Evolutionary conservation across 441 rosid genomes (phyloP), one percentile per base, ranked within the genome.

Genomic region (Raphanus hybrid): DNA sequence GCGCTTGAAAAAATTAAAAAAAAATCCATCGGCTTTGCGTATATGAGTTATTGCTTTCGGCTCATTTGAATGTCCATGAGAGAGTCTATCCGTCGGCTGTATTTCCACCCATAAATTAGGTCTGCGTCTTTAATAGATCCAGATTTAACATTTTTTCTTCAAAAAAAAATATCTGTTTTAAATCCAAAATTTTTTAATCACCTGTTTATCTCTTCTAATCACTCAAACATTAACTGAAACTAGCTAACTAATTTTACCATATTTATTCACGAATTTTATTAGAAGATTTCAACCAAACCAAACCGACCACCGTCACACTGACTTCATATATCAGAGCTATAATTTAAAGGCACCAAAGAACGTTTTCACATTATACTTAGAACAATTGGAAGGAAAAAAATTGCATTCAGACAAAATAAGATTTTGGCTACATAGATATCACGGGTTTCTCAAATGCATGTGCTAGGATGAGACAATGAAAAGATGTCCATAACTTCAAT

Each of bases 381-480:
- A 26, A 54, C 48, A 69, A 29, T 69, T 9, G 23, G 12, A 54
- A 69, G 20, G 35, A 29, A 63, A 70, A 63, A 63, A 8, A 70
- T 64, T 70, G 70, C 70, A 64, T 55, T 76, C 66, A 55, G 70
- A 39, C 75, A 70, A 76, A 76, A 76, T 41, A 70, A 55, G 15
- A 8, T 41, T 76, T 55, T 76, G 70, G 80, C 45, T 48, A 76
- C 10, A 70, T 63, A 70, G 75, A 35, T 76, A 50, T 76, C 80
- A 76, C 75, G 70, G 79, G 75, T 69, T 52, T 15, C 20, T 48
- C 16, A 52, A 52, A 52, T 50, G 15, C 20, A 52, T 14, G 7
- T 15, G 59, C 14, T 62, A 15, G 63, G 73, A 75, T 55, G 52
- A 43, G 67, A 59, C 39, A 27, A 39, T 41, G 32, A 9, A 18